phyloP scores from a whole-genome alignment of 2,329 filamentous ascomycete species.

The Aspergillus melleus region DNA sequence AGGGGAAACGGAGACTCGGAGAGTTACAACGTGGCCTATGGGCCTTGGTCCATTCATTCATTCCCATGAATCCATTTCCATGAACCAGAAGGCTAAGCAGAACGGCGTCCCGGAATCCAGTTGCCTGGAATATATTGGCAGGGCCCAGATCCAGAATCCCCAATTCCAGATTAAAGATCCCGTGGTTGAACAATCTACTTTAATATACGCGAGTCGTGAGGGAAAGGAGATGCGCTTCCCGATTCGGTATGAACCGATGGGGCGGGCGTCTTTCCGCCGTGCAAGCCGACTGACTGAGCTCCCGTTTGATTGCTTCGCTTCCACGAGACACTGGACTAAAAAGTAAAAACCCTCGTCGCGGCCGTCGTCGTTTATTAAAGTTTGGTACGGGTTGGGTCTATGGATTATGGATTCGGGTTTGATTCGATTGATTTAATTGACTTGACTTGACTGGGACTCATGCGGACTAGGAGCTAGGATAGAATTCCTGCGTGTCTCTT shows the following conservation, averaged over 20 bases:
- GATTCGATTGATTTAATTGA: not conserved
- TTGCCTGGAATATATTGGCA: slow-evolving; percentile 3
- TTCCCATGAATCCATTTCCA: not conserved
- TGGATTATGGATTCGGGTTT: not conserved
- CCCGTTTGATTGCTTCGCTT: slow-evolving; percentile 20
- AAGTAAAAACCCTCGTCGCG: not conserved
- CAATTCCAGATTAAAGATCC: not conserved
- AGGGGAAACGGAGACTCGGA: not conserved
- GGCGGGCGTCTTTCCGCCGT: too few relatives aligned
- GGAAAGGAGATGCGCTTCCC: not conserved
- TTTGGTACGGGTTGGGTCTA: slow-evolving; percentile 1
- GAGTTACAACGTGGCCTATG: not conserved
- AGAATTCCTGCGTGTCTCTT: not conserved
- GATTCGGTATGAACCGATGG: not conserved
- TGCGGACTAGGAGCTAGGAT: not conserved
- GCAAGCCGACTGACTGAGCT: too few relatives aligned
- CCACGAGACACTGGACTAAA: slow-evolving; percentile 13
- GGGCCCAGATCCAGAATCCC: not conserved
- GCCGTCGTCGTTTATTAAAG: slow-evolving; percentile 1
- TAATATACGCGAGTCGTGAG: not conserved
- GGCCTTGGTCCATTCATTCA: not conserved
- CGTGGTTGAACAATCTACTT: not conserved
- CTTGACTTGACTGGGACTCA: not conserved
- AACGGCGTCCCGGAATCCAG: not conserved
- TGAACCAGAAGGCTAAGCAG: not conserved